Percentiles rank a stretch among this genome's conserved stretches.
Evolutionary conservation across 2,329 filamentous ascomycete genomes (phyloP).

Genomic region (Bretziella fagacearum): DNA sequence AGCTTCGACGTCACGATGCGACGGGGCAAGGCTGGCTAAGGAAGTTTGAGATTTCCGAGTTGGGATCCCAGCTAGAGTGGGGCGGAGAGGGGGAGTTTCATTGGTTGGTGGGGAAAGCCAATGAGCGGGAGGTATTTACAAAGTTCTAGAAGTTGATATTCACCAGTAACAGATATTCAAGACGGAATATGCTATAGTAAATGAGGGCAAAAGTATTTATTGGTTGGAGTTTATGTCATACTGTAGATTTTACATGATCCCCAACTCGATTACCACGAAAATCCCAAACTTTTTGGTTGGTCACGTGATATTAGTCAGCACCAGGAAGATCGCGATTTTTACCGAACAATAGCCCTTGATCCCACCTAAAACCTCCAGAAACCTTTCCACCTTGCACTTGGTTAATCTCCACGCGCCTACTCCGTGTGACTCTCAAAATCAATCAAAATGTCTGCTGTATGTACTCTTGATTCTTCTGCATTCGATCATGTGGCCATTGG

Average conservation of each 20-base stretch:
- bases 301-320: constrained; percentile 13
- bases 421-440: constrained; percentile 1
- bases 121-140: constrained; percentile 1
- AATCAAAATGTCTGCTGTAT: constrained; percentile 14
- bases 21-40: neutral
- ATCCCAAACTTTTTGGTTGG: neutral
- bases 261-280: neutral
- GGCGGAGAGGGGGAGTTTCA: neutral
- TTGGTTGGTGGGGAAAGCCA: neutral
- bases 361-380: constrained; percentile 5
- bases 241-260: too few relatives aligned
- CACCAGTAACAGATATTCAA: neutral
- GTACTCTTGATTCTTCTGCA: neutral
- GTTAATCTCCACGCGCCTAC: constrained; percentile 1
- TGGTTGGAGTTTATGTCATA: too few relatives aligned
- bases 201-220: too few relatives aligned
- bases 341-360: constrained; percentile 8
- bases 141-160: neutral
- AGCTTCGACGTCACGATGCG: constrained; percentile 1
- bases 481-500: neutral
- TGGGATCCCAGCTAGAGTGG: neutral
- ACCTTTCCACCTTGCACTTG: neutral
- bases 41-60: neutral
- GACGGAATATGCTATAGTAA: too few relatives aligned
- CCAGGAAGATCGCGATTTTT: constrained; percentile 14